phyloP scores from a whole-genome alignment of 306 rosid genomes.

The Comarum palustre region DNA sequence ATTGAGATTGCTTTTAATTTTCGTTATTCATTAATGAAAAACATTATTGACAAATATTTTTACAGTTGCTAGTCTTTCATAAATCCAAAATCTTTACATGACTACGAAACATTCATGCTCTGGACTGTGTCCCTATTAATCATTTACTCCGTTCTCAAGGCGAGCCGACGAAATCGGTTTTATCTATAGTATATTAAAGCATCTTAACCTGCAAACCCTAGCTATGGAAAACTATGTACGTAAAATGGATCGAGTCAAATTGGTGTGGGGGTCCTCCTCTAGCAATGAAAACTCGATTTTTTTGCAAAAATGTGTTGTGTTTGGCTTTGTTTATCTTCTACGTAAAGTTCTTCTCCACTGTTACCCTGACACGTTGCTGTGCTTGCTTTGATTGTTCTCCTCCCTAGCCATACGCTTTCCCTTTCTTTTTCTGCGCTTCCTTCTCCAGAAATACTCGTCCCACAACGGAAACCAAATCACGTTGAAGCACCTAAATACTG shows the following conservation, averaged over 20 bases:
- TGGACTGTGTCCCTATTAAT: no score
- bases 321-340: constrained; percentile 30
- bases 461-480: constrained; percentile 36
- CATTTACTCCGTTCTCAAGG: no score
- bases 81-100: no score
- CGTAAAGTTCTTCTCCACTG: constrained; percentile 34
- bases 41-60: no score
- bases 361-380: constrained; percentile 39
- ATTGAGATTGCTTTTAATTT: no score
- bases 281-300: neutral
- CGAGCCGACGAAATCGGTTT: no score
- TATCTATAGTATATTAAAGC: neutral
- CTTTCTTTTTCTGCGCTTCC: constrained; percentile 42
- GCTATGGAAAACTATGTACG: neutral
- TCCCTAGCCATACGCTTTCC: constrained; percentile 59
- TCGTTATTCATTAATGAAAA: no score
- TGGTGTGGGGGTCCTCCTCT: neutral
- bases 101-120: no score
- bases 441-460: constrained; percentile 69
- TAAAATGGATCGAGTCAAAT: neutral
- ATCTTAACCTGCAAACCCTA: neutral
- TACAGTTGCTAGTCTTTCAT: no score
- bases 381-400: constrained; percentile 34
- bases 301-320: constrained; percentile 6
- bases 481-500: constrained; percentile 24